phyloP scores from a whole-genome alignment of 768 basidiomycete species.

The Trametes cinnabarina region DNA sequence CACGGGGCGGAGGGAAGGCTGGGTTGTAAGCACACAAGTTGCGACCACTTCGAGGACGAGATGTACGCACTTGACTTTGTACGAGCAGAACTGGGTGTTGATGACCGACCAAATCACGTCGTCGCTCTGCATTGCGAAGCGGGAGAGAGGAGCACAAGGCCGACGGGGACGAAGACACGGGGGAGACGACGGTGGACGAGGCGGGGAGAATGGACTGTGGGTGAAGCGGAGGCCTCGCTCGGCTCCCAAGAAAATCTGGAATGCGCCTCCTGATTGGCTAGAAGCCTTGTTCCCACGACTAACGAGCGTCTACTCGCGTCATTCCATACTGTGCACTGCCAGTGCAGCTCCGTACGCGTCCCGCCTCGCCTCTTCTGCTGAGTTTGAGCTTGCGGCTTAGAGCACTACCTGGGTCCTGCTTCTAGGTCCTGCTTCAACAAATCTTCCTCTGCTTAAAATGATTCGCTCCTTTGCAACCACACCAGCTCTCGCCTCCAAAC shows the following conservation, averaged over 20 bases:
- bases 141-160: not conserved
- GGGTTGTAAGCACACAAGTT: slow-evolving; percentile 10
- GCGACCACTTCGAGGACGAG: not conserved
- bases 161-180: not conserved
- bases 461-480: slow-evolving; percentile 5
- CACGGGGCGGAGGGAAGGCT: not conserved
- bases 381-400: no score
- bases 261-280: slow-evolving; percentile 19
- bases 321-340: not conserved
- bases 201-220: not conserved
- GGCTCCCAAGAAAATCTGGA: slow-evolving; percentile 20
- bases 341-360: not conserved
- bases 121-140: slow-evolving; percentile 84
- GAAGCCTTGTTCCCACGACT: slow-evolving; percentile 6
- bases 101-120: slow-evolving; percentile 98
- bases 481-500: not conserved
- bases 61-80: slow-evolving; percentile 92
- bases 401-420: no score
- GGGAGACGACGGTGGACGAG: not conserved
- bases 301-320: not conserved
- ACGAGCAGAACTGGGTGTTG: slow-evolving; percentile 94
- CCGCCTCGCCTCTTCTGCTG: not conserved
- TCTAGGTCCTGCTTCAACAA: no score
- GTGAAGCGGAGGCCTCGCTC: not conserved
- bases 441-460: no score